phyloP scores from a whole-genome alignment of 768 basidiomycete genomes.

The Crepidotus variabilis region DNA sequence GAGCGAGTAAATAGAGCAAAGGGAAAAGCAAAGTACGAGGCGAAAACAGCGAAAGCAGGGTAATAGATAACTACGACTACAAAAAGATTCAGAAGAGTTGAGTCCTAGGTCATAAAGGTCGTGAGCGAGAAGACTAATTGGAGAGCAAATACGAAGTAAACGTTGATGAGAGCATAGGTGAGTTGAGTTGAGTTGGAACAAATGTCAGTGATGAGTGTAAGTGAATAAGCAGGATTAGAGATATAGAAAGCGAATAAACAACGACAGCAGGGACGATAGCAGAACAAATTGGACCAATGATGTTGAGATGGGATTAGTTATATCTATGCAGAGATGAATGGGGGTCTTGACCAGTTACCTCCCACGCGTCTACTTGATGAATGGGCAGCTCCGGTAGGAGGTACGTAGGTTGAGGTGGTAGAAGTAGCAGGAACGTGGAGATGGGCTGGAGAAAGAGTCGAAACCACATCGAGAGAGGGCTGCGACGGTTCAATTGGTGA shows the following conservation, averaged over 20 bases:
- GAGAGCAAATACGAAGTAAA: slow-evolving; percentile 17
- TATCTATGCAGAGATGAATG: slow-evolving; percentile 7
- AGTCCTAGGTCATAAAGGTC: not conserved
- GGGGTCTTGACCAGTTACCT: slow-evolving; percentile 34
- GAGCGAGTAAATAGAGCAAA: not conserved
- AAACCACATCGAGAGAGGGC: slow-evolving; percentile 3
- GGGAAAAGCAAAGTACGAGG: slow-evolving; percentile 6
- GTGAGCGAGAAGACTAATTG: slow-evolving; percentile 2
- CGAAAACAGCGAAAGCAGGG: slow-evolving; percentile 8
- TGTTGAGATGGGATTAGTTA: slow-evolving; percentile 3
- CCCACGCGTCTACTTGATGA: slow-evolving; percentile 51
- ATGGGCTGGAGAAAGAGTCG: not conserved
- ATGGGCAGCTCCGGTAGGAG: slow-evolving; percentile 51
- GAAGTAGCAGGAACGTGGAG: slow-evolving; percentile 8
- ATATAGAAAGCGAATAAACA: slow-evolving; percentile 1
- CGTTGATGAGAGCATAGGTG: slow-evolving; percentile 30
- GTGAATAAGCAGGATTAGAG: slow-evolving; percentile 36
- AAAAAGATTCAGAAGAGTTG: not conserved
- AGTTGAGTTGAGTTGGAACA: slow-evolving; percentile 56
- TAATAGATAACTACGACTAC: slow-evolving; percentile 5
- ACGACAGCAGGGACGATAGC: slow-evolving; percentile 6
- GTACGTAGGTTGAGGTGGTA: slow-evolving; percentile 33
- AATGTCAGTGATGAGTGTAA: slow-evolving; percentile 32
- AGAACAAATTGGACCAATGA: slow-evolving; percentile 3
- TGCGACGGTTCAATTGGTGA: slow-evolving; percentile 3